Evolutionary conservation across 495 filamentous ascomycete species (phyloP), one percentile per base, ranked within the genome.

Genomic region (Margaritispora aquatica): DNA sequence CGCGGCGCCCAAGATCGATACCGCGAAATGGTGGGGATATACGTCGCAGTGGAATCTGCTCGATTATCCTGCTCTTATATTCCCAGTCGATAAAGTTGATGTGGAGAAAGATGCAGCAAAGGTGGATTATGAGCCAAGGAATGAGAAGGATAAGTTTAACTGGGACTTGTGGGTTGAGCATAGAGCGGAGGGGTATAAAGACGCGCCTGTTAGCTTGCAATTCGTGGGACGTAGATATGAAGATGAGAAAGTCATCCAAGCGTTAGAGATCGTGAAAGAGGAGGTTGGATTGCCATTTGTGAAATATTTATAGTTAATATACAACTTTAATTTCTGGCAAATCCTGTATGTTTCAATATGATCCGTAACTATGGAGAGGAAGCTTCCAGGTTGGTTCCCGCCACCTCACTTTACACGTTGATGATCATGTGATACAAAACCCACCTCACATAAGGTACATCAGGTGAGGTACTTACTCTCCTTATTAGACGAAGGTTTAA

Each of bases 41-140:
- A 88, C 85, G 0, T 73, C 76, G 2, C 81, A 88, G 59, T 92
- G 87, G 86, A 91, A 92, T 63, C 63, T 89, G 34, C 70, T 90
- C 0, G 86, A 90, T 65, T 84, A 85, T 60, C 88, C 85, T 10
- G 79, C 77, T 21, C 68, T 75, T 2, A 72, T 83, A 0, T 85
- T 88, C 63, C 84, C 84, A 0, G 76, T 78, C 0, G 62, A 77
- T 10, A 68, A 68, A 20, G 78, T 82, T 15, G 78, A 81, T 38
- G 59, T 69, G 0, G 68, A 66, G 52, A 64, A 66, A 69, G 52
- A 64, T 47, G 17, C 17, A 1, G 48, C 5, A 15, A 60, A 63
- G 9, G 60, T 57, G 63, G 58, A 77, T 70, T 82, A 82, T 62
- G 72, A 76, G 69, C 60, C 79, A 0, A 22, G 69, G 38, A 67